Evolutionary conservation across 108 stramenopile genomes (phyloP), one percentile per base, ranked within the genome.

Genomic region (Fragilaria radians): DNA sequence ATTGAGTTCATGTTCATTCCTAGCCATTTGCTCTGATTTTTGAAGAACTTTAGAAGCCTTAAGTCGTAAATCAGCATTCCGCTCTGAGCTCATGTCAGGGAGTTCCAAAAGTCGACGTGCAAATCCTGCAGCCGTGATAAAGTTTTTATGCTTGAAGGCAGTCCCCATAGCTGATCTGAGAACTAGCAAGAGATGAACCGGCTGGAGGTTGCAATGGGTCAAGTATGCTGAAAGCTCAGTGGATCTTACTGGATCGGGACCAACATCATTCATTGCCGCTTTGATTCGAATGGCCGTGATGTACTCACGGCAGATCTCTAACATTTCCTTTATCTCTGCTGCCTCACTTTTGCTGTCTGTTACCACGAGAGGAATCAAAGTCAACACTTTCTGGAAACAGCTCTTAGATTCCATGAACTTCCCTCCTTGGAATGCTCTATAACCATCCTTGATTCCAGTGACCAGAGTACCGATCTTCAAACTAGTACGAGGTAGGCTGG

Each of bases 201-300:
- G 96, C 63, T 96, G 95, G 56, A 99, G 79, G 62, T 97, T 94
- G 77, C 97, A 98, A 78, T 97, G 97, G n/a, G 99, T 99, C 65
- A 99, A 96, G 83, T 97, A 98, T 5, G 99, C 99, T 26, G 96
- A 86, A 18, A 99, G 91, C 69, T 99, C 99, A 5, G 95, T 94
- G 26, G 81, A 72, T 52, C 97, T 85, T 14, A 91, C 89, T 46
- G 91, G 83, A 54, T 95, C 90, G 3, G 64, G 58, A 9, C 66
- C 77, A 25, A 74, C 71, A 19, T 73, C 74, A 0, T 77, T 55
- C 65, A 94, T 94, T 28, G 89, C 94, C 32, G 67, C 78, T 80
- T 97, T 97, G 70, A 99, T 76, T 21, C 96, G 85, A 66, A 97
- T 90, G 0, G 96, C 97, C 5, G 95, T 97, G 32, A 97, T 89